Evolutionary conservation across 2,329 filamentous ascomycete species (phyloP).

Genomic region (Apiospora marii): DNA sequence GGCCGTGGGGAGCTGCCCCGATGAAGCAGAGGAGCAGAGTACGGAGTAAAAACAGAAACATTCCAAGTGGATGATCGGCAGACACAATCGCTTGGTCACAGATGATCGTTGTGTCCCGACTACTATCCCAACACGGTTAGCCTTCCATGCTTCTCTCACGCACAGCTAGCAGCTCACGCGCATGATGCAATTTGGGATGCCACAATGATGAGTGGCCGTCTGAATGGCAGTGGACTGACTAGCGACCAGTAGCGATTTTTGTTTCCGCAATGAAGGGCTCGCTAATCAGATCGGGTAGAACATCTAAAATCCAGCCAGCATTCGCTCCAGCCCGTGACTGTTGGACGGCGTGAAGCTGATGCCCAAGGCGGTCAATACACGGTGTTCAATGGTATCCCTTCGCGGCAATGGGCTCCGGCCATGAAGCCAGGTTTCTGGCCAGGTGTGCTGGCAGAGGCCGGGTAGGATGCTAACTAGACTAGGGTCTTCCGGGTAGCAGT

Average conservation of each 20-base stretch:
- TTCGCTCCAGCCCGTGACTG: background rate
- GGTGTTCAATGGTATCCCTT: background rate
- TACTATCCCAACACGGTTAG: constrained; percentile 26
- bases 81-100: constrained; percentile 28
- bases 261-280: background rate
- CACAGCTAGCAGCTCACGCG: constrained; percentile 23
- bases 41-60: constrained; percentile 28
- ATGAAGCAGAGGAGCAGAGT: constrained; percentile 7
- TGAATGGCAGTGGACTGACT: constrained; percentile 7
- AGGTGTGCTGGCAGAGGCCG: constrained; percentile 14
- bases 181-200: constrained; percentile 27
- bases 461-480: constrained; percentile 17
- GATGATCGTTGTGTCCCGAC: constrained; percentile 29
- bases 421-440: constrained; percentile 12
- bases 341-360: background rate
- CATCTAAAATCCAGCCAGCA: background rate
- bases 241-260: background rate
- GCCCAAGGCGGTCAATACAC: background rate
- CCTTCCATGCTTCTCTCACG: constrained; percentile 24
- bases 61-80: constrained; percentile 31
- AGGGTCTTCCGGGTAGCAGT: constrained; percentile 16
- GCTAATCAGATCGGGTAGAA: background rate
- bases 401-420: constrained; percentile 1
- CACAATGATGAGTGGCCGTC: constrained; percentile 17
- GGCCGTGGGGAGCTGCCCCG: constrained; percentile 10